These are phyloP conservation scores for Amylostereum areolatum DNA, from an alignment of 1,284 basidiomycete genomes.

Conservation along the genomic window DNA sequence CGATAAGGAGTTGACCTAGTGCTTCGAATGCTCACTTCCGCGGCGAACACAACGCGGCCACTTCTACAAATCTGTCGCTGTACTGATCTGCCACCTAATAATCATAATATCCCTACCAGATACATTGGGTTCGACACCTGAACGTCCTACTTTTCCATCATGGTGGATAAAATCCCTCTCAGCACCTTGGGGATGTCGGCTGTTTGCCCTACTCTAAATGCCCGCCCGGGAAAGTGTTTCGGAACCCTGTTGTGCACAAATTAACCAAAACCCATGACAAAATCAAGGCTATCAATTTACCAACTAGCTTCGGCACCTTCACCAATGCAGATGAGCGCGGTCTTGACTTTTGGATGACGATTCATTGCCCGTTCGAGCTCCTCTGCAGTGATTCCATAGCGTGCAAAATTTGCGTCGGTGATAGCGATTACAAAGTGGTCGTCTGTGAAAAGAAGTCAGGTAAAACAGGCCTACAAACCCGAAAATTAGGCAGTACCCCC, in stretches of 20 bases:
- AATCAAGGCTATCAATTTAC: constrained; percentile 27
- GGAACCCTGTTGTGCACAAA: constrained; percentile 39
- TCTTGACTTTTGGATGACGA: constrained; percentile 56
- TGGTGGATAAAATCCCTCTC: constrained; percentile 30
- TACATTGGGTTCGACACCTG: too few species aligned
- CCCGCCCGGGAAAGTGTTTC: constrained; percentile 37
- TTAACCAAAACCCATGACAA: constrained; percentile 2
- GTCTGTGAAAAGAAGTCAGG: constrained; percentile 28
- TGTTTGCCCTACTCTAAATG: constrained; percentile 31
- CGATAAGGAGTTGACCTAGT: too few species aligned
- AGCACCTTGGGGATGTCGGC: constrained; percentile 34
- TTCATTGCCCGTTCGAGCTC: constrained; percentile 52
- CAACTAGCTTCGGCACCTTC: constrained; percentile 58
- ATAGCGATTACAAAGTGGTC: constrained; percentile 68
- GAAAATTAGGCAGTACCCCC: constrained; percentile 34
- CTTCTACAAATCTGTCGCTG: too few species aligned
- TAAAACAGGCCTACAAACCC: not conserved
- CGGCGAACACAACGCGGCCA: too few species aligned
- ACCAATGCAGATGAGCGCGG: constrained; percentile 63
- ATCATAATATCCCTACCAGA: too few species aligned
- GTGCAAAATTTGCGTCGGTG: constrained; percentile 61
- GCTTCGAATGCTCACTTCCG: too few species aligned
- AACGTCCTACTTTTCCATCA: constrained; percentile 23
- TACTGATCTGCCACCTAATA: too few species aligned
- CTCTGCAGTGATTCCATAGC: constrained; percentile 58